Percentiles rank a stretch among this genome's conserved stretches.
phyloP scores from a whole-genome alignment of 1,284 basidiomycete species.

The Jaminaea rosea region DNA sequence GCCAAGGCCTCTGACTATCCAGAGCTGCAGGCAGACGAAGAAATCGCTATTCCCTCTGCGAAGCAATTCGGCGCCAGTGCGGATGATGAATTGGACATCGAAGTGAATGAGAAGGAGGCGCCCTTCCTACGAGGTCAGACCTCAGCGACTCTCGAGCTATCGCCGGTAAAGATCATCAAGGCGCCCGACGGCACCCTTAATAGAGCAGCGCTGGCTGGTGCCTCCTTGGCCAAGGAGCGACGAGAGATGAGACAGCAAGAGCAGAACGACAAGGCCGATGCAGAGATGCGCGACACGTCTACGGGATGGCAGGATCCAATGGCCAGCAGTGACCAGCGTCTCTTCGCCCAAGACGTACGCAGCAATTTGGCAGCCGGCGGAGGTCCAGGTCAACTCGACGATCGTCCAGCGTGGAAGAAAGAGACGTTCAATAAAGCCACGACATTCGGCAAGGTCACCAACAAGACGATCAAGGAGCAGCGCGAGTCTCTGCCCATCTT shows the following conservation, averaged over 20 bases:
- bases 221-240: slow-evolving; percentile 85
- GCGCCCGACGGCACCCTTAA: slow-evolving; percentile 65
- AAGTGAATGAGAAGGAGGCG: slow-evolving; percentile 92
- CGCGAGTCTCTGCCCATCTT: slow-evolving; percentile 83
- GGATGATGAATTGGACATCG: slow-evolving; percentile 75
- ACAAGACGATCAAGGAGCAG: slow-evolving; percentile 85
- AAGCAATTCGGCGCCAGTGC: background rate
- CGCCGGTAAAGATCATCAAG: slow-evolving; percentile 79
- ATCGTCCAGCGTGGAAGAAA: slow-evolving; percentile 83
- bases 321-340: slow-evolving; percentile 73
- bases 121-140: slow-evolving; percentile 94
- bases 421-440: slow-evolving; percentile 93
- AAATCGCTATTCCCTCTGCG: slow-evolving; percentile 23
- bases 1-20: slow-evolving; percentile 90
- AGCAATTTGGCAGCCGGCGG: slow-evolving; percentile 55
- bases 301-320: slow-evolving; percentile 97
- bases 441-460: slow-evolving; percentile 86
- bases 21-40: slow-evolving; percentile 67
- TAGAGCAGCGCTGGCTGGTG: slow-evolving; percentile 84
- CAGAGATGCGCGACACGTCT: slow-evolving; percentile 82
- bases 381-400: slow-evolving; percentile 64
- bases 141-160: slow-evolving; percentile 84
- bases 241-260: slow-evolving; percentile 89
- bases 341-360: slow-evolving; percentile 88
- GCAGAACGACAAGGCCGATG: slow-evolving; percentile 84